Base-by-base conservation (phyloP, 2,329 filamentous ascomycete genomes). In the Cladosporium sp. region DNA sequence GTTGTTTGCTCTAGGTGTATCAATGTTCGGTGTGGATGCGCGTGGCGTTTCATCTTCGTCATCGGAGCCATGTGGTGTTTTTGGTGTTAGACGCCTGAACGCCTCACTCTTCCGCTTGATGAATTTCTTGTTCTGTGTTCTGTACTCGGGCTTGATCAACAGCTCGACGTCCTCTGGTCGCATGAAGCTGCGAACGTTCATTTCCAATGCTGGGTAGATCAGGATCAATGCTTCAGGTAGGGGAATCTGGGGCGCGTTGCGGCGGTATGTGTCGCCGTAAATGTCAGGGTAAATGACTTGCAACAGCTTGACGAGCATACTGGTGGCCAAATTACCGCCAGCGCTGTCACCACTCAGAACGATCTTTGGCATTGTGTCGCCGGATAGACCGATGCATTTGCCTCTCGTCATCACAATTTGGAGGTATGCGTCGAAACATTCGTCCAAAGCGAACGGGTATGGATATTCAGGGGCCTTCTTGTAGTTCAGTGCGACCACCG, bases 101-200 rank as follows among this genome's bases (percentile, higher is more conserved):
- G 97, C 92, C 80, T 92, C 91, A 69, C 88, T 93, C 81, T 99
- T 98, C 66, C 92, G 86, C 41, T 90, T 86, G 65, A 98, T 90
- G 65, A 97, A 90, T 30, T 87, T 86, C 66, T 86, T 85, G 74
- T 97, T 97, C 1, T 89, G 92, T 71, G 89, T 89, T 28, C 92
- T 86, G 75, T 89, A 88, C 66, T 88, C 86, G 12, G 92, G 88
- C 69, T 97, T 93, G 70, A 92, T 89, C 69, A 99, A 96, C 68
- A 99, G 81, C 0, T 92, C 88, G 92, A 98, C 96, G 76, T 99
- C 93, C 77, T 98, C 94, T 73, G 98, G 94, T 0, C 92, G 93
- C 93, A 99, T 98, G 95, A 95, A 99, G 78, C 93, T 97, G 44
- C 92, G 92, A 70, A 98, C 98, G 74, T 96, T 97, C 91, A 98